Base-by-base conservation (phyloP, 495 filamentous ascomycete species). In the Penicillium manginii region DNA sequence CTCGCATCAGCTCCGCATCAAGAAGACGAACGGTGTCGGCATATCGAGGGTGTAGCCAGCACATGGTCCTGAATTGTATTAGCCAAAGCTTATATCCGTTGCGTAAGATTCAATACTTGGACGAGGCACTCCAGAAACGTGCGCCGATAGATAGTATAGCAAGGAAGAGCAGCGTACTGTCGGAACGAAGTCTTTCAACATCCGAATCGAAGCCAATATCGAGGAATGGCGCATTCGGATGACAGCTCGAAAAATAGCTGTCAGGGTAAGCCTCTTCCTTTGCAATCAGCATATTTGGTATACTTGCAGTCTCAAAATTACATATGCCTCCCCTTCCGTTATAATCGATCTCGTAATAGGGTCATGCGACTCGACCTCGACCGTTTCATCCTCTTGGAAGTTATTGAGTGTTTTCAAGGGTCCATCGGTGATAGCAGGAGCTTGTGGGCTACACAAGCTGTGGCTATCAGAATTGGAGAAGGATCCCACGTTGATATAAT, bases 11-110 rank as follows among this genome's bases (percentile, higher is more conserved):
- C 17, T 54, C 52, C 7, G 52, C 52, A 17, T 54, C 52, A 23
- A 54, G 52, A 23, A 54, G 39, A 2, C 37, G 32, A 6, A 54
- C 52, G 14, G 45, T 21, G 15, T 26, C 37, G 4, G 52, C 17
- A 26, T 54, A 54, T 43, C 52, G 12, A 3, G 29, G 52, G 22
- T 54, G 52, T 43, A 54, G 21, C 52, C 52, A 54, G 17, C 52
- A 54, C 26, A 11, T 4, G 4, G 29, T 12, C 14, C 52, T 54
- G 8, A 1, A 43, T 15, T 17, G 11, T 14, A 39, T 54, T 17
- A 54, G 33, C 11, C 15, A 50, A n/a, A 11, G 18, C 9, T 2
- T 50, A 31, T 26, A 2, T 2, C 11, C 19, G 15, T 9, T 14
- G 15, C 11, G 22, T 6, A n/a, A n/a, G 7, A 19, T 19, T 33